Base-by-base conservation (phyloP, 805 yeast genomes). In the Komagataella kurtzmanii region DNA sequence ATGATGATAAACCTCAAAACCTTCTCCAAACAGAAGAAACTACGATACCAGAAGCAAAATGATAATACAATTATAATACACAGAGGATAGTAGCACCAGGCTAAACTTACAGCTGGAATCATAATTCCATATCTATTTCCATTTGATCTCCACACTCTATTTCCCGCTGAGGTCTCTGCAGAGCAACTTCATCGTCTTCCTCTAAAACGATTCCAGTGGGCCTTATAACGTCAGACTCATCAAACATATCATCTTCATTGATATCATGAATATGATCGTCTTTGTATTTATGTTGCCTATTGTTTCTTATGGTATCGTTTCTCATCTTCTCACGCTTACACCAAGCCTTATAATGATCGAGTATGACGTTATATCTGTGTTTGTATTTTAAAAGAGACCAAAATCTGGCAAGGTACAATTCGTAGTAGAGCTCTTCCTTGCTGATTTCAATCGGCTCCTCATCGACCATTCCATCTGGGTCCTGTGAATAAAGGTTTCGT, bases 51-150 rank as follows among this genome's bases (percentile, higher is more conserved):
- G 40, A 30, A 10, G 40, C 8, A 30, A 30, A 8, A 30, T 14
- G 40, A 30, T 8, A 14, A 14, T 30, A 30, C 10, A 30, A 30
- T 30, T 30, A 30, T 30, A 30, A 30, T 30, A 30, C 40, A 30
- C 40, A 30, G 14, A 30, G 14, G 40, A 30, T 10, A 30, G 40
- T 30, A 30, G 40, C 40, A 30, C 40, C 40, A 30, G 40, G 40
- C 40, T 30, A 10, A 30, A 10, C 14, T 14, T 30, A 30, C 40
- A 30, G 14, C 14, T 8, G 40, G 40, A 30, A 30, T 30, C 40
- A 30, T 30, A 30, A 14, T 30, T 52, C 47, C 8, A 57, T 40
- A 19, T 55, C 55, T 7, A 36, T 24, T 8, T 53, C 50, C n/a
- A 47, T 46, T n/a, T 50, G 49, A 6, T 52, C 55, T 17, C 47